Evolutionary conservation across 805 yeast species (phyloP), one percentile per base, ranked within the genome.

Genomic region (Naumovozyma dairenensis): DNA sequence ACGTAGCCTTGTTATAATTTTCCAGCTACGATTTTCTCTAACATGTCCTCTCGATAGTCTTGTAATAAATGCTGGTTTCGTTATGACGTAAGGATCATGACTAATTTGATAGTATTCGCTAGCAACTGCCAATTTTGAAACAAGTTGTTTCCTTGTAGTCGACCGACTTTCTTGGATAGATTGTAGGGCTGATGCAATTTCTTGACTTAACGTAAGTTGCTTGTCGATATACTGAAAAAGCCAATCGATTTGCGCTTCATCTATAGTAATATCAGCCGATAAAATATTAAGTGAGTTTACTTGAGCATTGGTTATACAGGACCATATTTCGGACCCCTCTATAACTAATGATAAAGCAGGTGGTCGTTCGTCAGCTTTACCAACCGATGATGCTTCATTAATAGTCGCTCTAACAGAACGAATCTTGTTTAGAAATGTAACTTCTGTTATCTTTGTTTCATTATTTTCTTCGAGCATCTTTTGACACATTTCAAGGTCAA

Each of bases 11-110:
- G 85, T 74, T 28, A 84, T 64, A 15, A 87, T 70, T 46, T 84
- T 81, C 98, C 98, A 92, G 47, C 93, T 75, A 44, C 85, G 83
- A 39, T 75, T 73, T 16, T 78, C 72, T 42, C 98, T 65, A 2
- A 85, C 74, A 57, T 87, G 96, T 16, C 76, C 71, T 14, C 68
- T 66, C 2, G 78, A 70, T 3, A 86, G 70, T 34, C 95, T 66
- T 31, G 84, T 71, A 20, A 85, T 74, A 46, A 81, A 77, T 0
- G 96, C 80, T 0, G 96, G 96, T 33, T 85, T 79, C 1, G 96
- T 87, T 33, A 89, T 69, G 14, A 86, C 95, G 5, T 83, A 75
- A 0, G 97, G 93, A 48, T 92, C 97, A 41, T 82, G 82, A 32
- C 76, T 75, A 28, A 86, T 71, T 20, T 69, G 67, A 45, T 57